Evolutionary conservation across 306 rosid species (phyloP).

Genomic region (Notholithocarpus densiflorus): DNA sequence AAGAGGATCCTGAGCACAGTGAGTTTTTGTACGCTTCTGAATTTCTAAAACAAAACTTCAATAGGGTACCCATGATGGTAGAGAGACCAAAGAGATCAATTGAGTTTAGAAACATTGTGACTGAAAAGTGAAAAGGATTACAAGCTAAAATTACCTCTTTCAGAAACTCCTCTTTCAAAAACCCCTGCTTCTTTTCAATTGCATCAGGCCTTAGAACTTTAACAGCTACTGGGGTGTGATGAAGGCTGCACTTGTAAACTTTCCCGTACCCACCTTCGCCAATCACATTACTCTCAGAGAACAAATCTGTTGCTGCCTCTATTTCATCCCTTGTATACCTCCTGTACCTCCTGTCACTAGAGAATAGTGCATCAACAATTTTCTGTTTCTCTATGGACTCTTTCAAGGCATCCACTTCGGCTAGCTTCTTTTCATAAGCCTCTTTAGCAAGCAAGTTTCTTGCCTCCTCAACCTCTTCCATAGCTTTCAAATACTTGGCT

Average conservation of each 20-base stretch:
- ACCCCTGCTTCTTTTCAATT: conserved; percentile 67
- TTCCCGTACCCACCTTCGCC: conserved; percentile 97
- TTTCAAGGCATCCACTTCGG: conserved; percentile 65
- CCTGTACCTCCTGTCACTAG: conserved; percentile 74
- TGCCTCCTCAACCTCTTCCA: conserved; percentile 70
- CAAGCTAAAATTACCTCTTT: conserved; percentile 60
- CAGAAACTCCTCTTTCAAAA: conserved; percentile 80
- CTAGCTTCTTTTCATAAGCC: conserved; percentile 76
- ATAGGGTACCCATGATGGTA: conserved; percentile 4
- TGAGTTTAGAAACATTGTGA: conserved; percentile 22
- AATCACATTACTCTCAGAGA: conserved; percentile 52
- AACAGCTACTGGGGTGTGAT: conserved; percentile 88
- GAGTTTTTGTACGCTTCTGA: background rate
- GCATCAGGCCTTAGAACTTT: conserved; percentile 64
- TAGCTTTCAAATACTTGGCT: conserved; percentile 64
- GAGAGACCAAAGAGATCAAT: conserved; percentile 8
- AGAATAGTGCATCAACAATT: conserved; percentile 64
- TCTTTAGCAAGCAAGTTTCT: conserved; percentile 64
- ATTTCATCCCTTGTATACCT: conserved; percentile 75
- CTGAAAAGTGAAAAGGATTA: background rate
- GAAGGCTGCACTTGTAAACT: conserved; percentile 86
- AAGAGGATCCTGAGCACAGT: background rate
- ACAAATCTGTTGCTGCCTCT: conserved; percentile 64
- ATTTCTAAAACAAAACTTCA: conserved; percentile 15
- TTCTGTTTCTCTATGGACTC: conserved; percentile 70